Conservation (phyloP, 2,329 filamentous ascomycete species). For the Ophiostoma tasmaniense region DNA sequence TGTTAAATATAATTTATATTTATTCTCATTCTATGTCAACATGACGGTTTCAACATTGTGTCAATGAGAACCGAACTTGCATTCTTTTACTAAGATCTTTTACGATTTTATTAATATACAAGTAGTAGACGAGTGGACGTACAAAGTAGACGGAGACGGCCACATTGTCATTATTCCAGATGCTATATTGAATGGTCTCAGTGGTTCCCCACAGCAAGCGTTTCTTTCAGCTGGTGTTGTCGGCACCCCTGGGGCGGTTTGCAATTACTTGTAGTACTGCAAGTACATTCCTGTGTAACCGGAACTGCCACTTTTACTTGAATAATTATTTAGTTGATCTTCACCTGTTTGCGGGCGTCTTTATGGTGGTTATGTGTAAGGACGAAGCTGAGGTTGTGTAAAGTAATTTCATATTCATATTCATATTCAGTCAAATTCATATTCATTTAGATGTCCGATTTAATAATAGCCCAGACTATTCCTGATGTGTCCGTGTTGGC, state of each 20-base stretch:
- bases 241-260: not conserved
- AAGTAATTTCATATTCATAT: too few relatives aligned
- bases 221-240: conserved; percentile 5
- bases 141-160: not conserved
- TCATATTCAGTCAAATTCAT: too few relatives aligned
- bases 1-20: not conserved
- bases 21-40: not conserved
- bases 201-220: conserved; percentile 1
- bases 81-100: too few relatives aligned
- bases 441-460: not conserved
- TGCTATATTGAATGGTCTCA: not conserved
- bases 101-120: not conserved
- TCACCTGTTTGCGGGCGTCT: not conserved
- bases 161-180: not conserved
- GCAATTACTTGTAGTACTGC: not conserved
- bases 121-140: too few relatives aligned
- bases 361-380: not conserved
- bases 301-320: not conserved
- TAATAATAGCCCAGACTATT: not conserved
- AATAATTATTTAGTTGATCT: not conserved
- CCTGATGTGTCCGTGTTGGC: not conserved
- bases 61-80: too few relatives aligned
- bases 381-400: not conserved
- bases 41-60: not conserved
- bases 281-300: not conserved